A percentile compares a stretch with the other conserved stretches of the same genome.
These are phyloP conservation scores for Flaveria ramosissima DNA, from an alignment of 129 eudicot species.

Conservation along the genomic window DNA sequence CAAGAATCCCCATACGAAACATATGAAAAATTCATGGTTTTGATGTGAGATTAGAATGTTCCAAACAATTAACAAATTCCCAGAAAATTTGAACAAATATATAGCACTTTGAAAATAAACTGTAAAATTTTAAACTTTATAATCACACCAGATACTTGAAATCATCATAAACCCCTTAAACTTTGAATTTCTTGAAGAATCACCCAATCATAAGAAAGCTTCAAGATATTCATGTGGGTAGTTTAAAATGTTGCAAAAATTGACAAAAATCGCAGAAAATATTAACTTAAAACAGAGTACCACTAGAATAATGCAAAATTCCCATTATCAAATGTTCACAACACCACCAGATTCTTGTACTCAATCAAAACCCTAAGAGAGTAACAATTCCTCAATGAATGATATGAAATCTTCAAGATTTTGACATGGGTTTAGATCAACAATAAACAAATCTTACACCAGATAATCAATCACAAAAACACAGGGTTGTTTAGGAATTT, in stretches of 20 bases:
- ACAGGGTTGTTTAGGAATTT: not conserved
- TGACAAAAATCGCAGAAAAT: constrained; percentile 11
- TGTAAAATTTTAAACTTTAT: no score
- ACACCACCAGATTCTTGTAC: no score
- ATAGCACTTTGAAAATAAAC: not conserved
- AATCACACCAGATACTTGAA: no score
- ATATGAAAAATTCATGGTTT: constrained; percentile 23
- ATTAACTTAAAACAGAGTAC: constrained; percentile 14
- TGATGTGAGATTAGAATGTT: not conserved
- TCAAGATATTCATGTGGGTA: constrained; percentile 12
- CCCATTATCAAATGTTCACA: not conserved
- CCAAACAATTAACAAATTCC: constrained; percentile 1
- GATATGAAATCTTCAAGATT: not conserved
- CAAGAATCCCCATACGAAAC: constrained; percentile 3
- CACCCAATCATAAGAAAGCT: constrained; percentile 12
- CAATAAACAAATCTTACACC: no score
- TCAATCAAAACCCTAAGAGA: no score
- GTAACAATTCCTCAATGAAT: no score
- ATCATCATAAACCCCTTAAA: no score
- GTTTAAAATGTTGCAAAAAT: constrained; percentile 9
- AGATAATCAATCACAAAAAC: no score
- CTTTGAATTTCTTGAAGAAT: not conserved
- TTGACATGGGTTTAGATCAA: constrained; percentile 11
- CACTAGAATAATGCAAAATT: not conserved
- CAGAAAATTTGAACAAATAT: not conserved